Percentiles rank a stretch among this genome's conserved stretches.
phyloP scores from a whole-genome alignment of 2,329 filamentous ascomycete genomes.

The Fonsecaea multimorphosa region DNA sequence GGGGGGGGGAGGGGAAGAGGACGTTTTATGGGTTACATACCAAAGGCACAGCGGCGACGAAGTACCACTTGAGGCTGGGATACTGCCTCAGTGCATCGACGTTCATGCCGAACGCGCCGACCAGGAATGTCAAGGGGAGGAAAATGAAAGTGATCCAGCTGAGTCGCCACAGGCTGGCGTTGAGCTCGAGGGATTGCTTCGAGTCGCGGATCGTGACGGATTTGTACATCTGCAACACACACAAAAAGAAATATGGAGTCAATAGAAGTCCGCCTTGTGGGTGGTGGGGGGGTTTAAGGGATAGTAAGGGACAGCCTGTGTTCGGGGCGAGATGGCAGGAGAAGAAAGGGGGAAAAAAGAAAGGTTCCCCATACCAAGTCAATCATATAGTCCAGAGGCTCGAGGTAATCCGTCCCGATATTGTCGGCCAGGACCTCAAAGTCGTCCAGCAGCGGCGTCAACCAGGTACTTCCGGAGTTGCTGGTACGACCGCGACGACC shows the following conservation, averaged over 20 bases:
- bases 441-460: constrained; percentile 49
- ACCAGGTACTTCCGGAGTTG: constrained; percentile 44
- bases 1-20: too few species aligned
- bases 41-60: constrained; percentile 54
- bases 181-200: constrained; percentile 28
- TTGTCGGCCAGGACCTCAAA: constrained; percentile 55
- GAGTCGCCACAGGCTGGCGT: constrained; percentile 41
- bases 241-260: too few species aligned
- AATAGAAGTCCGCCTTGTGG: too few species aligned
- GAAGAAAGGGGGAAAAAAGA: background rate
- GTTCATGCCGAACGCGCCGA: constrained; percentile 46
- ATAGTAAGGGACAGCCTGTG: too few species aligned
- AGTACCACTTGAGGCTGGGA: constrained; percentile 58
- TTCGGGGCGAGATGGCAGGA: too few species aligned
- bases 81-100: constrained; percentile 52
- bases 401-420: constrained; percentile 58
- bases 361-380: constrained; percentile 15
- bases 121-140: constrained; percentile 57
- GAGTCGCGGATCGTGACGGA: constrained; percentile 59
- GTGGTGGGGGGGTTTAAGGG: too few species aligned
- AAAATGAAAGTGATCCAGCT: constrained; percentile 52
- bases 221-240: constrained; percentile 53
- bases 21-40: constrained; percentile 15
- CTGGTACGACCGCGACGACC: background rate
- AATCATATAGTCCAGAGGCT: constrained; percentile 57